Evolutionary conservation across 441 rosid species (phyloP).

Genomic region (Croton setiger): DNA sequence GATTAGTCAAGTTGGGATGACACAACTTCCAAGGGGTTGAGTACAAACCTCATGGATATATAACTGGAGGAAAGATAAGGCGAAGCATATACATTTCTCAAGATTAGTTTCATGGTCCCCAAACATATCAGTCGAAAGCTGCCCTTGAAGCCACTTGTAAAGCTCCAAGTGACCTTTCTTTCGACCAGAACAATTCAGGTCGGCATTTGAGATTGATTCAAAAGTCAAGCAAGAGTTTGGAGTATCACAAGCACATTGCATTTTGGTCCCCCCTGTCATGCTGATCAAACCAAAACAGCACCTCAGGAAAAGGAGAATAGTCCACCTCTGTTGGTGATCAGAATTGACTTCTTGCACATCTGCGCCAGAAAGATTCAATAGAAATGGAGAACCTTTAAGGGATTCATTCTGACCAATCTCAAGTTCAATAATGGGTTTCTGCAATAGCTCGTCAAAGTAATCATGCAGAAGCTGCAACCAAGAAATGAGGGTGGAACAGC

Average conservation of each 20-base stretch:
- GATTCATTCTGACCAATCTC: conserved; percentile 34
- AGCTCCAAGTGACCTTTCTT: conserved; percentile 54
- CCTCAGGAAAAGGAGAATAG: conserved; percentile 64
- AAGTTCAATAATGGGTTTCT: conserved; percentile 30
- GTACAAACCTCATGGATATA: conserved; percentile 71
- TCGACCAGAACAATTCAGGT: conserved; percentile 30
- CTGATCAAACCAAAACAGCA: conserved; percentile 60
- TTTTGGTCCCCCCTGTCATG: conserved; percentile 32
- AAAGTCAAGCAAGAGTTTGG: conserved; percentile 23
- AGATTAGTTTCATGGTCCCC: conserved; percentile 32
- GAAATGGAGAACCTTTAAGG: conserved; percentile 81
- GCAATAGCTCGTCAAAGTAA: conserved; percentile 55
- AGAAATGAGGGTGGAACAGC: conserved; percentile 36
- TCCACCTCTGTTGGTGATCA: conserved; percentile 60
- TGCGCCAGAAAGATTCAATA: conserved; percentile 36
- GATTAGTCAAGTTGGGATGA: neutral
- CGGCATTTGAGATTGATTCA: conserved; percentile 17
- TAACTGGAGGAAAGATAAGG: conserved; percentile 63
- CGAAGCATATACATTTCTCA: conserved; percentile 43
- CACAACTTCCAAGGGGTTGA: neutral
- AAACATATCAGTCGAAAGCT: conserved; percentile 32
- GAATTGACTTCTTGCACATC: conserved; percentile 29
- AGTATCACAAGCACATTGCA: conserved; percentile 34
- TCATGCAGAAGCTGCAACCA: conserved; percentile 75
- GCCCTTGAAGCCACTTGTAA: conserved; percentile 57